Base-by-base conservation (phyloP, 2,329 filamentous ascomycete genomes). In the Tolypocladium paradoxum region DNA sequence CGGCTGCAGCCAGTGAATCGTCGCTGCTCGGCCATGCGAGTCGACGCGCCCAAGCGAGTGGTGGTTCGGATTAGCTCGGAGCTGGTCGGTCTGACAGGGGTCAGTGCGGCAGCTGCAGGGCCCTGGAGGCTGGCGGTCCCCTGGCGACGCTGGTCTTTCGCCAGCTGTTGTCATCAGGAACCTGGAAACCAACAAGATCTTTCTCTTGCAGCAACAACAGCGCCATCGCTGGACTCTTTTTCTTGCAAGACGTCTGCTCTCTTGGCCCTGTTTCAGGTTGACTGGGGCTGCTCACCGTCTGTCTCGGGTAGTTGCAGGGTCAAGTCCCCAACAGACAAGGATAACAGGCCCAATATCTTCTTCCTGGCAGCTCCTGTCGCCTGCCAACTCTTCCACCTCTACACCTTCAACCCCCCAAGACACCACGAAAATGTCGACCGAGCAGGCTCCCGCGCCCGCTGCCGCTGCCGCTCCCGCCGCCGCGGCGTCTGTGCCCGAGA, bases 401-500 rank as follows among this genome's bases (percentile, higher is more conserved):
- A 11, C 43, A 47, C 43, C 27, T 29, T 12, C 27, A 20, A 20
- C 7, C 24, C 9, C 27, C 27, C 12, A 20, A 20, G 18, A 16
- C 43, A 47, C 43, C 8, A 20, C 43, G 18, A 47, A n/a, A 31
- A 47, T 47, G 43, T 47, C 43, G 20, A 47, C 22, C 43, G 43
- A 47, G 18, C 43, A 31, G 27, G 29, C 43, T 33, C 27, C 43
- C 43, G 27, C 27, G 20, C 4, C 43, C 43, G 24, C 40, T 11
- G 16, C 27, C 27, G 27, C 27, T 31, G 3, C 43, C 43, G 24
- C 40, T 11, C 24, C 27, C 27, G 49, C 27, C 7, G 24, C 22
- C 16, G 37, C 6, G 9, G 34, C 16, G n/a, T 14, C 37, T 11
- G 24, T 8, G 3, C 33, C 60, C 9, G 60, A 68, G 56, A 69